Evolutionary conservation across 768 basidiomycete genomes (phyloP).

Genomic region (Rhodotorula babjevae): DNA sequence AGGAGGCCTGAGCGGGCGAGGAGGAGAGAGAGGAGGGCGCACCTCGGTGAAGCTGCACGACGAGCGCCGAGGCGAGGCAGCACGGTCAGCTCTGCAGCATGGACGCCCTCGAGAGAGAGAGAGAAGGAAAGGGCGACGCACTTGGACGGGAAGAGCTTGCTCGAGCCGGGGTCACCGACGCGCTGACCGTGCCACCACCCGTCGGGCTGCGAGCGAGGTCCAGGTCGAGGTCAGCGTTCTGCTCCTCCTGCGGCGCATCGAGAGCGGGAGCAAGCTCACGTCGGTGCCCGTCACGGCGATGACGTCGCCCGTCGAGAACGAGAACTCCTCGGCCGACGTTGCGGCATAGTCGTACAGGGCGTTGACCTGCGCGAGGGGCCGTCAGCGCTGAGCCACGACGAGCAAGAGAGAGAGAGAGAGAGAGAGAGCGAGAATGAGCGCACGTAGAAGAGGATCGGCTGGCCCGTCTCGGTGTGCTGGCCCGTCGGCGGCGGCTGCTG

Average conservation of each 20-base stretch:
- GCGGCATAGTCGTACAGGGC: constrained; percentile 82
- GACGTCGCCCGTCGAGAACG: constrained; percentile 90
- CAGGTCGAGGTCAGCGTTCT: background rate
- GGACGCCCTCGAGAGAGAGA: constrained; percentile 15
- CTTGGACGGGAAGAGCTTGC: constrained; percentile 44
- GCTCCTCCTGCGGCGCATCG: background rate
- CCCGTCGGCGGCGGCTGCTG: constrained; percentile 53
- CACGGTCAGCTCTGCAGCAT: background rate
- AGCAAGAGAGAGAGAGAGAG: background rate
- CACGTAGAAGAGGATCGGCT: constrained; percentile 75
- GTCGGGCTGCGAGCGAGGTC: constrained; percentile 50
- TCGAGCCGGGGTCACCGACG: constrained; percentile 28
- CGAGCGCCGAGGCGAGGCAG: too few species aligned
- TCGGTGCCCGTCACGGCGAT: constrained; percentile 92
- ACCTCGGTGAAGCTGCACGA: constrained; percentile 4
- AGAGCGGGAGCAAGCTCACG: constrained; percentile 48
- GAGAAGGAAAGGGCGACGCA: constrained; percentile 5
- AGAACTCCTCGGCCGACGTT: constrained; percentile 86
- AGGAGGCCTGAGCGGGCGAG: too few species aligned
- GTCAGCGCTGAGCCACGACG: too few species aligned
- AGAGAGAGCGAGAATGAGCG: background rate
- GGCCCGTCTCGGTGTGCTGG: constrained; percentile 75
- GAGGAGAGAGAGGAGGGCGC: background rate
- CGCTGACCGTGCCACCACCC: constrained; percentile 99
- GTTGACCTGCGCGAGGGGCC: constrained; percentile 59